Percentiles rank a stretch among this genome's conserved stretches.
These are phyloP conservation scores for Fusarium torreyae DNA, from an alignment of 2,329 filamentous ascomycete genomes.

Conservation along the genomic window DNA sequence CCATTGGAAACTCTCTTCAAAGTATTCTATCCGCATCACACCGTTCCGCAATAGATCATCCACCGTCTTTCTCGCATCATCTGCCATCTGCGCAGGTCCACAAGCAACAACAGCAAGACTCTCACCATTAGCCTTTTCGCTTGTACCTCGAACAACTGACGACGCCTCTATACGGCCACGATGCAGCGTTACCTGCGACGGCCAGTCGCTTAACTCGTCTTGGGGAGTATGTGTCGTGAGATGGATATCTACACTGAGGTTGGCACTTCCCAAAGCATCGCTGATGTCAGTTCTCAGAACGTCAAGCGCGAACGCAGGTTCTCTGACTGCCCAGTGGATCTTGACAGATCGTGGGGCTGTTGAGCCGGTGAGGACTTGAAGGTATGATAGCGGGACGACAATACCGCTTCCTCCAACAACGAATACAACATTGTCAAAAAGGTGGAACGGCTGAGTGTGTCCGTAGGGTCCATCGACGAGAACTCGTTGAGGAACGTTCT, in stretches of 20 bases:
- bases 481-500: slow-evolving; percentile 52
- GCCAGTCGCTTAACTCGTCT: slow-evolving; percentile 24
- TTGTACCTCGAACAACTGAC: slow-evolving; percentile 52
- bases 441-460: slow-evolving; percentile 56
- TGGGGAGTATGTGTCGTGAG: slow-evolving; percentile 48
- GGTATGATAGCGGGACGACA: slow-evolving; percentile 59
- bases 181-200: slow-evolving; percentile 35
- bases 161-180: slow-evolving; percentile 55
- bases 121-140: slow-evolving; percentile 37
- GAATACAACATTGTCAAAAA: slow-evolving; percentile 59
- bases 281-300: slow-evolving; percentile 55
- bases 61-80: slow-evolving; percentile 58
- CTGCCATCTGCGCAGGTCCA: slow-evolving; percentile 62
- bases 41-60: slow-evolving; percentile 51
- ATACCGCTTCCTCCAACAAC: slow-evolving; percentile 63
- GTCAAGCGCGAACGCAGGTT: slow-evolving; percentile 56
- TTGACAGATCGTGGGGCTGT: slow-evolving; percentile 47
- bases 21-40: slow-evolving; percentile 56
- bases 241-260: slow-evolving; percentile 57
- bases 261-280: slow-evolving; percentile 47
- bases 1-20: slow-evolving; percentile 63
- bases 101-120: slow-evolving; percentile 61
- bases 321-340: slow-evolving; percentile 62
- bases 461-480: slow-evolving; percentile 64
- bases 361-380: slow-evolving; percentile 48